Conservation (phyloP, 106 monocot genomes). For the Acorus gramineus region DNA sequence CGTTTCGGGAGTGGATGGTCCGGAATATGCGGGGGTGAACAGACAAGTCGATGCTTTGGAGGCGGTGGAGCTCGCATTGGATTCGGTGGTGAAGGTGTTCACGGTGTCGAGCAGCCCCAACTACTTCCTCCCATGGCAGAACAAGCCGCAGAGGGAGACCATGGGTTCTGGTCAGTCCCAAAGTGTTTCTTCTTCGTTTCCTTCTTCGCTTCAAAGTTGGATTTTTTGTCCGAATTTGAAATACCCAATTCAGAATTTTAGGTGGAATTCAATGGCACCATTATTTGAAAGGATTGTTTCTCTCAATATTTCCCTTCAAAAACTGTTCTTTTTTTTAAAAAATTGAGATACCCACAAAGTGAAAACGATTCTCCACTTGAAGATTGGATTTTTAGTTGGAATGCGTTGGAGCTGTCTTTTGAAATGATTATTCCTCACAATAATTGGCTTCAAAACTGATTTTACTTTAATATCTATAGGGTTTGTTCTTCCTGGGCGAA, state of each 20-base stretch:
- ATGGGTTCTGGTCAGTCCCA: constrained; percentile 67
- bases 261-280: no score
- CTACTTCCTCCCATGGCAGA: constrained; percentile 98
- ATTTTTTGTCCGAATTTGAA: no score
- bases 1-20: background rate
- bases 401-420: no score
- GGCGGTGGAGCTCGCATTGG: constrained; percentile 71
- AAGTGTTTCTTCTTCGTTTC: background rate
- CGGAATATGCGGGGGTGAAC: background rate
- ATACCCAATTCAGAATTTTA: no score
- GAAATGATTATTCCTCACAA: no score
- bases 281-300: no score
- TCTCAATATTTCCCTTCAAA: no score
- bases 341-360: no score
- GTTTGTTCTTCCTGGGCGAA: constrained; percentile 68
- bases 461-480: constrained; percentile 37
- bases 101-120: constrained; percentile 91
- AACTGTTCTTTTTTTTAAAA: no score
- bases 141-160: constrained; percentile 90
- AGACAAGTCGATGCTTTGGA: background rate
- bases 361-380: no score
- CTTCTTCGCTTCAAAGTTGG: no score
- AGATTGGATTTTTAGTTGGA: no score
- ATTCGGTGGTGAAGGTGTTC: constrained; percentile 97
- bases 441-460: background rate